Evolutionary conservation across 2,329 filamentous ascomycete species (phyloP), one percentile per base, ranked within the genome.

Genomic region (Chalaropsis thielavioides): DNA sequence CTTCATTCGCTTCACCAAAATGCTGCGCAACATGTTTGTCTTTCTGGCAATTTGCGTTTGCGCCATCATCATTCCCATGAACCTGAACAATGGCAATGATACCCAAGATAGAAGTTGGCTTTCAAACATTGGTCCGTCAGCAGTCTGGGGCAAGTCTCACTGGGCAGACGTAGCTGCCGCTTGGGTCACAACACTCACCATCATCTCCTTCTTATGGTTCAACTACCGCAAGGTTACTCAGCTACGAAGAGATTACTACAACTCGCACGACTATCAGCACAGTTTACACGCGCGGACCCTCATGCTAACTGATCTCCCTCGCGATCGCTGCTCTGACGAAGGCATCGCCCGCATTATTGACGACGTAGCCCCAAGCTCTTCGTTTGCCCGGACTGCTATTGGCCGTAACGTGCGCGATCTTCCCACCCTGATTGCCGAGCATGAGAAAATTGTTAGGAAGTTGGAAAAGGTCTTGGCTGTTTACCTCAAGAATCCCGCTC

Each of bases 351-450:
- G 88, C 67, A 82, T 99, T 66, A 89, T 91, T 35, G 91, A 96
- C 68, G 79, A 85, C 67, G 81, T 94, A 46, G 89, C 87, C 31
- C 89, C 89, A 0, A 89, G 86, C 27, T 87, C 88, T 11, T 88
- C 88, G 11, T 84, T 91, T 64, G 89, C 91, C 2, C 82, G 88
- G 68, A 90, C 88, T 22, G 87, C 89, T 11, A 87, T 97, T 70
- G 92, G 90, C 27, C 85, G 94, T 68, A 96, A 97, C 70, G 91
- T 96, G 68, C 95, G 92, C 74, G 86, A 92, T 46, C 80, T 99
- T 13, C 94, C 94, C 11, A 81, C 87, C 19, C 77, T 97, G 66
- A 94, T 99, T 68, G 84, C 87, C 67, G 82, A 95, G 72, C 92
- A 99, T 71, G 86, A 90, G 64, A 80, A 87, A 68, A 81, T 85